Conservation (phyloP, 2,329 filamentous ascomycete species). For the Macrophomina tecta region DNA sequence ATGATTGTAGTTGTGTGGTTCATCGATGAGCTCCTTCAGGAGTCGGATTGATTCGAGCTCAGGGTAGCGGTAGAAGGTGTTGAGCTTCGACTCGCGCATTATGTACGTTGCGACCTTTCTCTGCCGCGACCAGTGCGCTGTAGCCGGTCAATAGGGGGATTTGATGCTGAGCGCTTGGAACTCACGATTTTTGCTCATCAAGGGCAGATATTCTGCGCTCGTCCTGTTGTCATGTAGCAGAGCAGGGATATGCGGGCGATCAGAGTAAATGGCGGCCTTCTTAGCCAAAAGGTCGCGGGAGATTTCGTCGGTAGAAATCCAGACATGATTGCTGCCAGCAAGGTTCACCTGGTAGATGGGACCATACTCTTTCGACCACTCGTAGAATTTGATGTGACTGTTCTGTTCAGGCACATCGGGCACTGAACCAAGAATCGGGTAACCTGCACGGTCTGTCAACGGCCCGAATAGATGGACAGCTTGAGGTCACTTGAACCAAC, state of each 20-base stretch:
- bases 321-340: constrained; percentile 53
- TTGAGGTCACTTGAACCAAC: constrained; percentile 33
- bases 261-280: constrained; percentile 54
- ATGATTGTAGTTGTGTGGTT: constrained; percentile 51
- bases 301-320: constrained; percentile 52
- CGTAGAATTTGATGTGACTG: constrained; percentile 53
- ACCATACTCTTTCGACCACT: constrained; percentile 52
- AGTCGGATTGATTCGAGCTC: constrained; percentile 54
- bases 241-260: constrained; percentile 53
- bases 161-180: background rate
- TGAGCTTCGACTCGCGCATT: constrained; percentile 52
- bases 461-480: background rate
- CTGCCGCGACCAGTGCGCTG: constrained; percentile 50
- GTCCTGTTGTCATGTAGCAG: constrained; percentile 52
- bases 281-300: constrained; percentile 52
- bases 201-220: constrained; percentile 52
- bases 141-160: constrained; percentile 31
- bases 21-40: constrained; percentile 51
- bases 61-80: constrained; percentile 50
- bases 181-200: constrained; percentile 52
- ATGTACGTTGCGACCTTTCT: constrained; percentile 53
- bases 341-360: constrained; percentile 55
- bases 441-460: constrained; percentile 38
- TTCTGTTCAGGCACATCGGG: constrained; percentile 53
- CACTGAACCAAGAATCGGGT: constrained; percentile 51